phyloP scores from a whole-genome alignment of 129 eudicot species.

The Oenanthe sinensis region DNA sequence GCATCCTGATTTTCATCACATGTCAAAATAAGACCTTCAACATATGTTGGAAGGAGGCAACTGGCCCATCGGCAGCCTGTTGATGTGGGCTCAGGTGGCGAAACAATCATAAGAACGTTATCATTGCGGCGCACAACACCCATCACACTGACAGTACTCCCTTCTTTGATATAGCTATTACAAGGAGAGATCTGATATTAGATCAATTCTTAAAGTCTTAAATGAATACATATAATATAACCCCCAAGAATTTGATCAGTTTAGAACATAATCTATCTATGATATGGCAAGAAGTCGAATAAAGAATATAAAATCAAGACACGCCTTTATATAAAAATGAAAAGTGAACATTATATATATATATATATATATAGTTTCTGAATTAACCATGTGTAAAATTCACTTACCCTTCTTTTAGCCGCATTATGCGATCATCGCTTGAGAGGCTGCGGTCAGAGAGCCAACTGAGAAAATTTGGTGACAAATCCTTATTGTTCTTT shows the following conservation, averaged over 20 bases:
- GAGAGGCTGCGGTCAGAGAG: constrained; percentile 88
- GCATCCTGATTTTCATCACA: constrained; percentile 69
- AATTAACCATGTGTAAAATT: neutral
- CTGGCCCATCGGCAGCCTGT: constrained; percentile 80
- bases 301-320: neutral
- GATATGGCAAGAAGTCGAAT: neutral
- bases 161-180: constrained; percentile 87
- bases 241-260: neutral
- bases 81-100: constrained; percentile 73
- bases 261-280: neutral
- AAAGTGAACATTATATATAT: neutral
- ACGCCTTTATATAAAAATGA: neutral
- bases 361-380: neutral
- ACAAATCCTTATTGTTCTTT: constrained; percentile 49
- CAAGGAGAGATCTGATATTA: neutral
- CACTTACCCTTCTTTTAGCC: constrained; percentile 88
- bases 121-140: constrained; percentile 83
- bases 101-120: constrained; percentile 82
- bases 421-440: constrained; percentile 83
- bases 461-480: constrained; percentile 77
- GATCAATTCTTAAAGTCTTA: neutral
- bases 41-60: constrained; percentile 77
- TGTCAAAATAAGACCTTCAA: constrained; percentile 80
- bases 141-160: constrained; percentile 93
- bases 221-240: neutral